phyloP scores from a whole-genome alignment of 169 alveolate genomes.

The Plasmodium coatneyi region DNA sequence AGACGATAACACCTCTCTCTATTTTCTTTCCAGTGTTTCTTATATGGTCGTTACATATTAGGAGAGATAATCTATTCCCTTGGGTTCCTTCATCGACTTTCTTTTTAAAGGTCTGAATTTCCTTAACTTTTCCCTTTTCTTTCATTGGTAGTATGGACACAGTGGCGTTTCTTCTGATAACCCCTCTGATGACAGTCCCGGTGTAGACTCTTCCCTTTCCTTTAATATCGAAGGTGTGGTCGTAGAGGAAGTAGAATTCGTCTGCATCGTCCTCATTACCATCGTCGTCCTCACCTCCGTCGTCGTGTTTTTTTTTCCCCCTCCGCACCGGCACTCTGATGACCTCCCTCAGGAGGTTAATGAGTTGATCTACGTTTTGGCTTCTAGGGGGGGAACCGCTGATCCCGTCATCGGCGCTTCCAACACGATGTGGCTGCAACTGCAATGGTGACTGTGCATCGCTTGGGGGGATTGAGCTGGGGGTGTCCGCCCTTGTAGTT shows the following conservation, averaged over 20 bases:
- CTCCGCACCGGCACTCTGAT: conserved; percentile 79
- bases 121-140: conserved; percentile 44
- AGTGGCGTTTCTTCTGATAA: conserved; percentile 7
- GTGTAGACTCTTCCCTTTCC: conserved; percentile 92
- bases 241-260: conserved; percentile 86
- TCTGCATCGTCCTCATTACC: not conserved
- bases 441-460: not conserved
- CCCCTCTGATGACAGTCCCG: conserved; percentile 90
- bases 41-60: conserved; percentile 14
- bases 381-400: not conserved
- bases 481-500: conserved; percentile 1
- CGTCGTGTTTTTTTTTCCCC: not conserved
- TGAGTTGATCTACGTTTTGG: conserved; percentile 30
- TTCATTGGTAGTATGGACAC: conserved; percentile 17
- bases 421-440: no score
- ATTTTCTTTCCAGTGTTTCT: conserved; percentile 13
- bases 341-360: conserved; percentile 56
- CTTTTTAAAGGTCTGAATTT: conserved; percentile 68
- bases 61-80: conserved; percentile 55
- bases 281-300: not conserved
- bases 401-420: not conserved
- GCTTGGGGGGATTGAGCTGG: not conserved
- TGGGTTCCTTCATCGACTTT: conserved; percentile 14
- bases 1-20: conserved; percentile 56
- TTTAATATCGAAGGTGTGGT: conserved; percentile 91